Percentiles rank a stretch among this genome's conserved stretches.
Evolutionary conservation across 2,329 filamentous ascomycete genomes (phyloP).

Genomic region (Macrophomina phaseolina): DNA sequence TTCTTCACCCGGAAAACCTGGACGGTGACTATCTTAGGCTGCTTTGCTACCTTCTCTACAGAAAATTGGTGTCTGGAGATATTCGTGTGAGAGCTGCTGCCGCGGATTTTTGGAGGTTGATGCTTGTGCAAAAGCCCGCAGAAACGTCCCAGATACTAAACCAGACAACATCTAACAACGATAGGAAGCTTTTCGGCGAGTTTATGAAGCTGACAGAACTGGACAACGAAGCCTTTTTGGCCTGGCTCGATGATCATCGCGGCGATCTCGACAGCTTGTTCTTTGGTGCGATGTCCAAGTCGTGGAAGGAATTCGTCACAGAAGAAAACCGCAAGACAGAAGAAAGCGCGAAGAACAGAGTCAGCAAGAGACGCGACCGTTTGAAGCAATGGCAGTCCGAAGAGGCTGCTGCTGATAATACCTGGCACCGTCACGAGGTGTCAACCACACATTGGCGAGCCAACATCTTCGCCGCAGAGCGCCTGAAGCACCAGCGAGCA

Average conservation of each 20-base stretch:
- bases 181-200: constrained; percentile 72
- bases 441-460: constrained; percentile 91
- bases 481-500: constrained; percentile 86
- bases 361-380: constrained; percentile 79
- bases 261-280: constrained; percentile 81
- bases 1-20: constrained; percentile 76
- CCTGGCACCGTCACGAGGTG: constrained; percentile 81
- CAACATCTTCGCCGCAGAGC: constrained; percentile 91
- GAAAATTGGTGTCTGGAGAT: constrained; percentile 77
- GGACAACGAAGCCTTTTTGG: constrained; percentile 85
- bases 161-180: constrained; percentile 72
- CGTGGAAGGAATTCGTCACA: constrained; percentile 87
- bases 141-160: constrained; percentile 78
- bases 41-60: constrained; percentile 91
- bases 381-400: constrained; percentile 80
- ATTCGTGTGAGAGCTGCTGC: constrained; percentile 73
- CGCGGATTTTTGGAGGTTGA: constrained; percentile 85
- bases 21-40: constrained; percentile 84
- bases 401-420: constrained; percentile 70
- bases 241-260: constrained; percentile 85
- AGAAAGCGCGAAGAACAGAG: constrained; percentile 72
- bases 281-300: constrained; percentile 77
- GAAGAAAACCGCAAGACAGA: constrained; percentile 81
- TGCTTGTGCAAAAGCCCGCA: constrained; percentile 89
- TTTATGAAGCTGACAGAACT: constrained; percentile 86